A percentile compares a stretch with the other conserved stretches of the same genome.
Conservation (phyloP, 2,329 filamentous ascomycete genomes). For the Pyrenophora seminiperda region DNA sequence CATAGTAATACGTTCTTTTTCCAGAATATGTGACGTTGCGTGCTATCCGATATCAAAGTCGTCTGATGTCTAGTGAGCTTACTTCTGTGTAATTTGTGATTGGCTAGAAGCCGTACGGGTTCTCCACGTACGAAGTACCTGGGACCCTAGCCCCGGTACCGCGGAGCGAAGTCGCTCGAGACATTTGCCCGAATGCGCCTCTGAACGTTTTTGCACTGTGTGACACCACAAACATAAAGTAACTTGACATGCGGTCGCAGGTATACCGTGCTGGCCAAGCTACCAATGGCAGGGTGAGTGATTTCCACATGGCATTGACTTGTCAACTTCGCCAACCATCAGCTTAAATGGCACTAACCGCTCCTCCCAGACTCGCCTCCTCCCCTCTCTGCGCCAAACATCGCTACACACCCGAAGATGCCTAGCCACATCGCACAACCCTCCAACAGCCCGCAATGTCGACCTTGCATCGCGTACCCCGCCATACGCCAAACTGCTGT, state of each 20-base stretch:
- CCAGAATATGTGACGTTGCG: background rate
- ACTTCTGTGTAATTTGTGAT: constrained; percentile 22
- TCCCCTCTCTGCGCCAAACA: constrained; percentile 25
- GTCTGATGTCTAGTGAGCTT: background rate
- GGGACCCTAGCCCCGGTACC: constrained; percentile 7
- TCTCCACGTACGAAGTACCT: constrained; percentile 21
- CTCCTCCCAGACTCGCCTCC: constrained; percentile 30
- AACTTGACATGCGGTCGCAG: constrained; percentile 43
- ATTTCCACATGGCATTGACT: background rate
- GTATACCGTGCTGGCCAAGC: constrained; percentile 39
- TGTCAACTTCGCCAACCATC: too few species aligned
- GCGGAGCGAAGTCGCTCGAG: constrained; percentile 36
- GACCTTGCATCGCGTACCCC: constrained; percentile 65
- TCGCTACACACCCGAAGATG: constrained; percentile 27
- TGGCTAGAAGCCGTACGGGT: constrained; percentile 26
- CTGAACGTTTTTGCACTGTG: constrained; percentile 20
- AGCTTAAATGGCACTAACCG: constrained; percentile 3
- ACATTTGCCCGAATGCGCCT: constrained; percentile 32
- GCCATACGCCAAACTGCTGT: constrained; percentile 81
- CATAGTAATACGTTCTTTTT: background rate
- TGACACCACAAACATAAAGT: constrained; percentile 25
- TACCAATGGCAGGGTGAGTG: constrained; percentile 42
- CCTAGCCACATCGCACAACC: constrained; percentile 42
- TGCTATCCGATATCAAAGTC: background rate
- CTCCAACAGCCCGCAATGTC: constrained; percentile 33